Conservation (phyloP, 192 early-diverging fungal species). For the Ambispora gerdemannii region DNA sequence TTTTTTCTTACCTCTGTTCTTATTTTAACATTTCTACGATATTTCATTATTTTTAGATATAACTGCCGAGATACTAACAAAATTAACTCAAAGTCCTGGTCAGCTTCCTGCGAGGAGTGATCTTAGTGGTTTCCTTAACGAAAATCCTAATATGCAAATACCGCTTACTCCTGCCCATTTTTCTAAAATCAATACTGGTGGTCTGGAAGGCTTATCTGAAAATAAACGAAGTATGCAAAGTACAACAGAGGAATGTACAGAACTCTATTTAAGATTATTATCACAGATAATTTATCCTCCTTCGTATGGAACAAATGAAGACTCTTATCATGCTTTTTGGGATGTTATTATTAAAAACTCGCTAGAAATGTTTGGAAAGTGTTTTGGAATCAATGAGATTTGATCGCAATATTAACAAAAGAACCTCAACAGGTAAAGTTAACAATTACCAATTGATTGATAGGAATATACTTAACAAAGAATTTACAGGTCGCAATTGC, state of each 20-base stretch:
- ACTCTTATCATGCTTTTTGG: slow-evolving; percentile 8
- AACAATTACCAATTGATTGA: neutral
- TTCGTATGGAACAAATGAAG: slow-evolving; percentile 9
- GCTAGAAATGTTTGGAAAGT: slow-evolving; percentile 21
- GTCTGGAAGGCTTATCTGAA: neutral
- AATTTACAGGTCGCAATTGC: slow-evolving; percentile 11
- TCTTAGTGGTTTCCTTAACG: slow-evolving; percentile 7
- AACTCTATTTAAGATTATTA: slow-evolving; percentile 12
- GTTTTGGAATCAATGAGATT: slow-evolving; percentile 12
- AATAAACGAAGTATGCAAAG: slow-evolving; percentile 1
- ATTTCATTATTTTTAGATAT: no score
- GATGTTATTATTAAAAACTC: slow-evolving; percentile 24
- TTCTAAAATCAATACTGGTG: neutral
- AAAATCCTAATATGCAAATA: slow-evolving; percentile 18
- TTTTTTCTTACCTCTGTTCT: no score
- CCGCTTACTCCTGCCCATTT: slow-evolving; percentile 5
- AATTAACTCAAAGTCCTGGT: slow-evolving; percentile 19
- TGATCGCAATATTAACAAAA: slow-evolving; percentile 23
- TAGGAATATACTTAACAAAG: slow-evolving; percentile 5
- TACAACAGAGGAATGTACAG: neutral
- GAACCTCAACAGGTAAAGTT: slow-evolving; percentile 18
- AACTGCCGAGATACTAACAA: no score
- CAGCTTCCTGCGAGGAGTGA: slow-evolving; percentile 6
- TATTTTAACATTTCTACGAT: no score
- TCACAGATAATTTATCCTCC: slow-evolving; percentile 12